Conservation (phyloP, 2,329 filamentous ascomycete genomes). For the Sporothrix inflata region DNA sequence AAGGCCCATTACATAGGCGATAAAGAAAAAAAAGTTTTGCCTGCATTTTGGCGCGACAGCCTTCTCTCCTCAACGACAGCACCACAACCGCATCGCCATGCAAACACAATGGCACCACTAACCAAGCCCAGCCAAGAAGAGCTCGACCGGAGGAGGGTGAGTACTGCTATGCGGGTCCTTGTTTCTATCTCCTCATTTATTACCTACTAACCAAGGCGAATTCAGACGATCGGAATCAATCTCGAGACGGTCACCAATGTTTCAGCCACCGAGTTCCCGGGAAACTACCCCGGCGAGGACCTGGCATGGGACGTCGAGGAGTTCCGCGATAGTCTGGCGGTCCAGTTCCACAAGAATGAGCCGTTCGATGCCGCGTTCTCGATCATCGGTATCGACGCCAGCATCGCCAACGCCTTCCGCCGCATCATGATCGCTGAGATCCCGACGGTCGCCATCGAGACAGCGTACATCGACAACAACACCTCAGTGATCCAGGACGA, state of each 20-base stretch:
- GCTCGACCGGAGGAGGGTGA: conserved; percentile 64
- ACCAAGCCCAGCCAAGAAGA: conserved; percentile 57
- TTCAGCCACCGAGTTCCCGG: conserved; percentile 87
- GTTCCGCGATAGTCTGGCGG: conserved; percentile 48
- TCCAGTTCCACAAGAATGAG: conserved; percentile 84
- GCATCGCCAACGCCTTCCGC: conserved; percentile 94
- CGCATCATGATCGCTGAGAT: conserved; percentile 95
- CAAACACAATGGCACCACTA: conserved; percentile 47
- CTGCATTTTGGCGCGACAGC: conserved; percentile 5
- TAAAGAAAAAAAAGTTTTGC: conserved; percentile 24
- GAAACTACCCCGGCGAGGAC: conserved; percentile 87
- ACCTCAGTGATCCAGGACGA: conserved; percentile 98
- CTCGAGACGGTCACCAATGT: conserved; percentile 89
- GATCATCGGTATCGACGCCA: conserved; percentile 86
- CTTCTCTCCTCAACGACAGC: neutral
- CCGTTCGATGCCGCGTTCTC: conserved; percentile 82
- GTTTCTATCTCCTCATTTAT: neutral
- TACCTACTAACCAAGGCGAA: neutral
- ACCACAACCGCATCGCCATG: conserved; percentile 20
- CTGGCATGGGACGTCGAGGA: conserved; percentile 50
- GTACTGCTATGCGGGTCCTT: conserved; percentile 30
- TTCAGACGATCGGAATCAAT: conserved; percentile 81
- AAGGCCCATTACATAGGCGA: neutral
- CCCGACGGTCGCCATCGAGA: conserved; percentile 90
- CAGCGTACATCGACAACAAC: conserved; percentile 92